A percentile compares a stretch with the other conserved stretches of the same genome.
Conservation (phyloP, 441 rosid species). For the Bruguiera hainesii region DNA sequence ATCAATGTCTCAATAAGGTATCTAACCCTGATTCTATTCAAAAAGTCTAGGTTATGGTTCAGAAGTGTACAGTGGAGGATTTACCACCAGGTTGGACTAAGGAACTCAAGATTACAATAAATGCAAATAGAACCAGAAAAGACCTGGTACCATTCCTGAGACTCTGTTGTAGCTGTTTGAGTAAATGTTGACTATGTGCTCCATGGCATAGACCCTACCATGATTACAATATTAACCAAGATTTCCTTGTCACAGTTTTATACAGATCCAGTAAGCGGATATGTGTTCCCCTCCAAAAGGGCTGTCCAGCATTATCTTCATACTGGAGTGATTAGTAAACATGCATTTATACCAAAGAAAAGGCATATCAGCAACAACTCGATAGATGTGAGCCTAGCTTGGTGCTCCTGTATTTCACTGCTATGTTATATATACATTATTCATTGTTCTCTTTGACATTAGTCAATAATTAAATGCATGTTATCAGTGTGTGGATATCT, state of each 20-base stretch:
- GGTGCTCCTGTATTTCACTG: not conserved
- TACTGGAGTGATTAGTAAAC: constrained; percentile 32
- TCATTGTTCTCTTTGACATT: not conserved
- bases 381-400: constrained; percentile 23
- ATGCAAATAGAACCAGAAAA: constrained; percentile 22
- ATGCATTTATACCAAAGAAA: constrained; percentile 26
- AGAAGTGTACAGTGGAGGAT: constrained; percentile 27
- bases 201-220: not conserved
- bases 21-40: constrained; percentile 12
- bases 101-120: constrained; percentile 30
- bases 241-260: constrained; percentile 33
- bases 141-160: constrained; percentile 31
- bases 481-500: too few species aligned
- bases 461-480: not conserved
- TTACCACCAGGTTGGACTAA: constrained; percentile 49
- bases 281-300: constrained; percentile 38
- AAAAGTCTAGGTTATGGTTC: constrained; percentile 27
- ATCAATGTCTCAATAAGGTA: not conserved
- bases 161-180: not conserved
- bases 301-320: constrained; percentile 39
- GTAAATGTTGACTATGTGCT: not conserved
- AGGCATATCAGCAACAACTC: constrained; percentile 12
- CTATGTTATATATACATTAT: not conserved
- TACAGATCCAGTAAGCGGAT: constrained; percentile 41
- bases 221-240: too few species aligned